These are phyloP conservation scores for Verticillium zaregamsianum DNA, from an alignment of 2,329 filamentous ascomycete species.

Conservation along the genomic window DNA sequence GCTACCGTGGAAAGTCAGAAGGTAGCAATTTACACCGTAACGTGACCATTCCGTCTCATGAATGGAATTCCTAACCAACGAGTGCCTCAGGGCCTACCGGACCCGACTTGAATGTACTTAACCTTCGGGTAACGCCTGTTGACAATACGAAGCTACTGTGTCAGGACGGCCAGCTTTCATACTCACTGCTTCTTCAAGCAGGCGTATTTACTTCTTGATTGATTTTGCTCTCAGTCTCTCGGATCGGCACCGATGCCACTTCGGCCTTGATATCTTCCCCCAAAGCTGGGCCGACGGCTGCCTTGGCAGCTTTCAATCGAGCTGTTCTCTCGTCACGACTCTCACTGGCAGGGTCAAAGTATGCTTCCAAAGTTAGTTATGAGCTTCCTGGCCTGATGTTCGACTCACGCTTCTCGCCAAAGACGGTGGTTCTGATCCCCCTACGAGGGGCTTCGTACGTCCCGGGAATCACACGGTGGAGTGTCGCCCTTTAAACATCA, in stretches of 20 bases:
- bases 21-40: too few relatives aligned
- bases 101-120: too few relatives aligned
- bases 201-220: not conserved
- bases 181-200: not conserved
- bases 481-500: slow-evolving; percentile 21
- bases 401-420: slow-evolving; percentile 38
- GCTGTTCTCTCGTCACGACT: slow-evolving; percentile 11
- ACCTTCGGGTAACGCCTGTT: too few relatives aligned
- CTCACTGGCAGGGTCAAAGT: slow-evolving; percentile 26
- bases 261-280: not conserved
- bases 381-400: too few relatives aligned
- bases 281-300: not conserved
- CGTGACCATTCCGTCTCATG: too few relatives aligned
- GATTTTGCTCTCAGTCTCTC: not conserved
- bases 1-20: too few relatives aligned
- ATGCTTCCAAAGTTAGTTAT: slow-evolving; percentile 17
- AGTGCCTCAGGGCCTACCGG: too few relatives aligned
- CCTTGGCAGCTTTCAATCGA: not conserved
- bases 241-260: not conserved
- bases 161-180: too few relatives aligned
- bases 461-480: slow-evolving; percentile 38
- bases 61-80: too few relatives aligned
- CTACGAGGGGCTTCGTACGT: slow-evolving; percentile 29
- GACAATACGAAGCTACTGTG: too few relatives aligned
- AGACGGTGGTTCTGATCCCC: slow-evolving; percentile 37